Base-by-base conservation (phyloP, 129 eudicot genomes). In the Centella asiatica region DNA sequence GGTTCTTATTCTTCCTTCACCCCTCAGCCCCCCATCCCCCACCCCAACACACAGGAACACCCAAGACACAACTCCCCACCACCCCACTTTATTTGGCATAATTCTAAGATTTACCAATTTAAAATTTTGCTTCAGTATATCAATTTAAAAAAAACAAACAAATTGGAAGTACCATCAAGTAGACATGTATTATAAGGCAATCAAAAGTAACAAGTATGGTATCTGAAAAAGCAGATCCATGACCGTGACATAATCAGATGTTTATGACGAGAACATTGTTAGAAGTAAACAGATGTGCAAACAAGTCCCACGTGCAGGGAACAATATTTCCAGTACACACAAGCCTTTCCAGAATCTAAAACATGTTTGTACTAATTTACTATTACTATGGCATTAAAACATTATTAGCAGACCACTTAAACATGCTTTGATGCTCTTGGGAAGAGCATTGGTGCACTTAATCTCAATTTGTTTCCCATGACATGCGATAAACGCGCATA, bases 271-370 rank as follows among this genome's bases (percentile, higher is more conserved):
- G n/a, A n/a, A n/a, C n/a, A n/a, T n/a, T n/a, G n/a, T n/a, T n/a
- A n/a, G n/a, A n/a, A n/a, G n/a, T n/a, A n/a, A n/a, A n/a, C n/a
- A n/a, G n/a, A n/a, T n/a, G n/a, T n/a, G n/a, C n/a, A n/a, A n/a
- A n/a, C n/a, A 52, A 72, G 14, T 64, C 67, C 27, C 81, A 76
- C 76, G 76, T 76, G 76, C 81, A 65, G 64, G 76, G 65, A 62
- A 60, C 69, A 52, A 53, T 29, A n/a, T 31, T 57, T 34, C 15
- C 52, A 63, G 71, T 69, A 14, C 15, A 40, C 62, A 49, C 34
- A 60, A 33, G n/a, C 33, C 51, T 37, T n/a, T 60, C 48, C 42
- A 18, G 14, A 69, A 33, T 10, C 11, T 3, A 63, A 26, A 3
- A 6, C 13, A 56, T 27, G 31, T 3, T 53, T 25, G 36, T 25